A percentile compares a stretch with the other conserved stretches of the same genome.
Evolutionary conservation across 1,284 basidiomycete genomes (phyloP).

Genomic region (Anthracocystis walkeri): DNA sequence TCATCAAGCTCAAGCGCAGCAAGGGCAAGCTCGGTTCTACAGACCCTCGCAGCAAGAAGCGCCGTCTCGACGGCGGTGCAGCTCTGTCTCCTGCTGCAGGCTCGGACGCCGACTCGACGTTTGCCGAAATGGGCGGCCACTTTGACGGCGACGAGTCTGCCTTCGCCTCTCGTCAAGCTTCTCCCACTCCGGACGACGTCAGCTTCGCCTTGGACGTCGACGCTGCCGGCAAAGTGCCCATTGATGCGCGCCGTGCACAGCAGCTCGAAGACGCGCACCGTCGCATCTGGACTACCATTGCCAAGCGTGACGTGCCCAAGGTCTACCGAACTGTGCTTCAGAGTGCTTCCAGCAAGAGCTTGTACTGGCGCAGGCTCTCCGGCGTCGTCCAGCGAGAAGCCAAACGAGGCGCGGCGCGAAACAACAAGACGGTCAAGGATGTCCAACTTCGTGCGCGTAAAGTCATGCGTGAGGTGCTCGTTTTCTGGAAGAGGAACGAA

Average conservation of each 20-base stretch:
- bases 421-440: conserved; percentile 87
- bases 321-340: conserved; percentile 67
- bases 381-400: conserved; percentile 82
- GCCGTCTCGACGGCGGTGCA: conserved; percentile 34
- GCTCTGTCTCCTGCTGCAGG: conserved; percentile 41
- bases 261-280: conserved; percentile 66
- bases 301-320: conserved; percentile 68
- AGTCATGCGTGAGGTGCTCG: conserved; percentile 85
- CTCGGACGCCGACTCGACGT: conserved; percentile 37
- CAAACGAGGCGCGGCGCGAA: conserved; percentile 82
- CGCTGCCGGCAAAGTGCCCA: conserved; percentile 54
- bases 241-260: conserved; percentile 57
- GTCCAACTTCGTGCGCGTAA: conserved; percentile 86
- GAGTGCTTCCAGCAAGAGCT: conserved; percentile 67
- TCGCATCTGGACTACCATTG: conserved; percentile 68
- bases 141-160: conserved; percentile 40
- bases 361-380: conserved; percentile 82
- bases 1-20: conserved; percentile 56
- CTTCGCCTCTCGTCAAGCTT: conserved; percentile 41
- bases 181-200: conserved; percentile 35
- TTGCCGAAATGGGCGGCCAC: conserved; percentile 38
- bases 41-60: conserved; percentile 39
- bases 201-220: conserved; percentile 45
- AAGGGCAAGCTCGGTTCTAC: conserved; percentile 36
- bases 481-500: conserved; percentile 98